These are phyloP conservation scores for Raphanus hybrid DNA, from an alignment of 441 rosid genomes.

Conservation along the genomic window DNA sequence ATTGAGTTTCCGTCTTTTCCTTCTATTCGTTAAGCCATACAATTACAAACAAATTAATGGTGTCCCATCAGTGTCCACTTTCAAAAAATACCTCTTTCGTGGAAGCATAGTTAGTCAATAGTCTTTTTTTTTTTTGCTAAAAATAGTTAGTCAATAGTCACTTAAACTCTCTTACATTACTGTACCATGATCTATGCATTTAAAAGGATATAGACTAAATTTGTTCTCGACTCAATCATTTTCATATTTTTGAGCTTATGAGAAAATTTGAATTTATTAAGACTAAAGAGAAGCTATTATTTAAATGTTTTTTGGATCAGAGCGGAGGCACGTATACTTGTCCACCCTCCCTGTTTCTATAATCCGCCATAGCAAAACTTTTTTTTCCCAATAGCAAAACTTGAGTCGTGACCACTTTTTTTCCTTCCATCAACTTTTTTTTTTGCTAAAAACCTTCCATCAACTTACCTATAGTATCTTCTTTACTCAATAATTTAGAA, in stretches of 20 bases:
- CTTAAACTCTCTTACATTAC: too few species aligned
- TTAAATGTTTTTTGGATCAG: too few species aligned
- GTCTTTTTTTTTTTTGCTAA: background rate
- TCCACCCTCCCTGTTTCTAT: background rate
- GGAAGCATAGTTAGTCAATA: slow-evolving; percentile 34
- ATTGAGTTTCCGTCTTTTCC: background rate
- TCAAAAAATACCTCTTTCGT: slow-evolving; percentile 31
- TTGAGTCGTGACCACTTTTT: background rate
- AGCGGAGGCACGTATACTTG: too few species aligned
- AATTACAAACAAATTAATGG: slow-evolving; percentile 13
- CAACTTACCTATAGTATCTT: background rate
- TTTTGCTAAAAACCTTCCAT: background rate
- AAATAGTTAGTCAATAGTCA: too few species aligned
- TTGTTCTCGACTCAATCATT: too few species aligned
- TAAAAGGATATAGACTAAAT: too few species aligned
- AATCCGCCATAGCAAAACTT: background rate
- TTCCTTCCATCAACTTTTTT: background rate
- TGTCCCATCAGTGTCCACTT: slow-evolving; percentile 25
- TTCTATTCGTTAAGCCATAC: background rate
- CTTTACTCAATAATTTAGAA: background rate
- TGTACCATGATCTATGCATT: too few species aligned
- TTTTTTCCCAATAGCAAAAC: background rate
- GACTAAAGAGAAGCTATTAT: too few species aligned
- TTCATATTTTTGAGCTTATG: too few species aligned
- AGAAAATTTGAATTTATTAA: too few species aligned